Conservation (phyloP, 2,329 filamentous ascomycete genomes). For the Colletotrichum sublineola region DNA sequence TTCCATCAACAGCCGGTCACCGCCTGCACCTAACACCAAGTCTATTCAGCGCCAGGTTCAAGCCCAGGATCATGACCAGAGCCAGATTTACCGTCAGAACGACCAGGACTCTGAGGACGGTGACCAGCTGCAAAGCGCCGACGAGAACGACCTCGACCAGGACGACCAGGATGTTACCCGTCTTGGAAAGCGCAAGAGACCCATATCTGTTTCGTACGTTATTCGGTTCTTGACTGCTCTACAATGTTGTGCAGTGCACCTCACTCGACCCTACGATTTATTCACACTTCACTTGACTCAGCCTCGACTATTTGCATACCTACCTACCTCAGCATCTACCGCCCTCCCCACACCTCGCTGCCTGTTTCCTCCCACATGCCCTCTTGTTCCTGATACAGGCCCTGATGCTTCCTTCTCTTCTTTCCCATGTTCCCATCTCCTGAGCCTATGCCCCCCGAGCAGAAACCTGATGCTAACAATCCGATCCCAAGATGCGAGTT, state of each 20-base stretch:
- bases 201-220: constrained; percentile 71
- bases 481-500: constrained; percentile 73
- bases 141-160: constrained; percentile 59
- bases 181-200: constrained; percentile 70
- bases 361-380: constrained; percentile 26
- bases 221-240: constrained; percentile 31
- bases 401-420: constrained; percentile 17
- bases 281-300: constrained; percentile 32
- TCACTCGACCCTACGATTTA: constrained; percentile 31
- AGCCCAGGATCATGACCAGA: constrained; percentile 11
- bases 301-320: constrained; percentile 10
- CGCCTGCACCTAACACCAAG: constrained; percentile 37
- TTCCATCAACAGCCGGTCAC: constrained; percentile 39
- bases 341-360: constrained; percentile 3
- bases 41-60: constrained; percentile 17
- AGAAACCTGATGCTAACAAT: constrained; percentile 53
- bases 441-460: constrained; percentile 40
- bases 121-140: constrained; percentile 57
- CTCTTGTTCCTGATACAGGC: constrained; percentile 17
- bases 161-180: constrained; percentile 59
- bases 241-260: constrained; percentile 15
- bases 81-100: constrained; percentile 28
- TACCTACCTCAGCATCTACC: constrained; percentile 2
- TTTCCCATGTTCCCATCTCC: constrained; percentile 42
- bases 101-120: constrained; percentile 64